Conservation (phyloP, 2,329 filamentous ascomycete species). For the Botrytis sinoallii region DNA sequence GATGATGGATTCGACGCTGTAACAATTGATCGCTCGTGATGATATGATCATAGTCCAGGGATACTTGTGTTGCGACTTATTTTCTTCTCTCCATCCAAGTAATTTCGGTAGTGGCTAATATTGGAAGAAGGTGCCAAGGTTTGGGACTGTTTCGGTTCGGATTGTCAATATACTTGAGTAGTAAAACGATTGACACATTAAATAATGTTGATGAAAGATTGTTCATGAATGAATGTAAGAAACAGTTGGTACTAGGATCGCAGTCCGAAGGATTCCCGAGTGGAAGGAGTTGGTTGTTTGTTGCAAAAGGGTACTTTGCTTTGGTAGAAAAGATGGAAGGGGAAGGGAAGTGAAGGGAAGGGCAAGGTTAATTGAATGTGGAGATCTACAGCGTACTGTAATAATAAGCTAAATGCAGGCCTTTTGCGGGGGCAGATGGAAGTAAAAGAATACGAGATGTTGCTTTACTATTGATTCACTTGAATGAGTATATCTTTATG, state of each 20-base stretch:
- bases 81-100: not conserved
- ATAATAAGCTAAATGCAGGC: not conserved
- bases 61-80: not conserved
- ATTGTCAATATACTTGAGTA: not conserved
- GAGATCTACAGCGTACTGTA: not conserved
- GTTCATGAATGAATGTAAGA: constrained; percentile 1
- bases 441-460: not conserved
- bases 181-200: not conserved
- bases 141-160: not conserved
- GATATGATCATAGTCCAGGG: not conserved
- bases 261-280: not conserved
- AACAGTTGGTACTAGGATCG: not conserved
- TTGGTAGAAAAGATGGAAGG: not conserved
- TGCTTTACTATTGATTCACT: not conserved
- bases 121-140: not conserved
- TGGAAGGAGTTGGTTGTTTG: not conserved
- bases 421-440: not conserved
- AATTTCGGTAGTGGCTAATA: constrained; percentile 8
- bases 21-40: not conserved
- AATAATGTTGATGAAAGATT: not conserved
- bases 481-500: not conserved
- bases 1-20: not conserved
- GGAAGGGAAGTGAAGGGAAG: not conserved
- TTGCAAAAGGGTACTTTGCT: not conserved
- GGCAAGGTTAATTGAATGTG: not conserved